phyloP scores from a whole-genome alignment of 805 yeast genomes.

The Candida incommunis region DNA sequence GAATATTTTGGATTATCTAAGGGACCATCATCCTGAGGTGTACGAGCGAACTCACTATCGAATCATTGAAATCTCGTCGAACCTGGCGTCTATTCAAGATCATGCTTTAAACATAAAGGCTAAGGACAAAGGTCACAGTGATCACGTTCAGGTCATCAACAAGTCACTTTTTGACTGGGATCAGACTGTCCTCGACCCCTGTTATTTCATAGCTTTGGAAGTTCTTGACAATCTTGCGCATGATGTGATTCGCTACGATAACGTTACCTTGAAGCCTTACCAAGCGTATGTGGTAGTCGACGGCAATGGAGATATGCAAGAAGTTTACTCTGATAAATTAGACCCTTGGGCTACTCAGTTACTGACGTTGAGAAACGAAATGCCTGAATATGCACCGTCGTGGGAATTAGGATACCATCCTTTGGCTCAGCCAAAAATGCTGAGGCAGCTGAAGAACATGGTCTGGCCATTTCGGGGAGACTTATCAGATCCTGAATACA shows the following conservation, averaged over 20 bases:
- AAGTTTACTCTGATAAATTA: slow-evolving; percentile 50
- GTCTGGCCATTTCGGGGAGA: slow-evolving; percentile 54
- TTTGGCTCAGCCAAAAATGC: slow-evolving; percentile 32
- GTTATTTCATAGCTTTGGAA: slow-evolving; percentile 67
- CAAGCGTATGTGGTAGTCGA: slow-evolving; percentile 72
- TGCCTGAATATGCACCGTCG: slow-evolving; percentile 15
- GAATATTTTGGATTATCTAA: slow-evolving; percentile 53
- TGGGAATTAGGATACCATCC: slow-evolving; percentile 40
- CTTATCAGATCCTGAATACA: slow-evolving; percentile 58
- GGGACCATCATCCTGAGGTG: slow-evolving; percentile 54
- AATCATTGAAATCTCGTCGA: slow-evolving; percentile 56
- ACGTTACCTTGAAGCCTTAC: slow-evolving; percentile 46
- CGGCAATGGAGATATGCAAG: slow-evolving; percentile 59
- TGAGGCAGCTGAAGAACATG: slow-evolving; percentile 32
- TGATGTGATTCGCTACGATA: slow-evolving; percentile 66
- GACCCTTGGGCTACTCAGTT: slow-evolving; percentile 38
- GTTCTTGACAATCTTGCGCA: slow-evolving; percentile 78
- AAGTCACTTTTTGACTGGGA: slow-evolving; percentile 69
- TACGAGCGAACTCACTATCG: slow-evolving; percentile 53
- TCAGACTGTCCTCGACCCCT: slow-evolving; percentile 41
- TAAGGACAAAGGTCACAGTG: slow-evolving; percentile 31
- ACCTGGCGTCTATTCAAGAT: slow-evolving; percentile 44
- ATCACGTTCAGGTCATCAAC: slow-evolving; percentile 51
- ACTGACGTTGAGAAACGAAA: slow-evolving; percentile 35
- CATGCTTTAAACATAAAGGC: slow-evolving; percentile 21